A percentile compares a stretch with the other conserved stretches of the same genome.
phyloP scores from a whole-genome alignment of 2,329 filamentous ascomycete species.

The Cyphellophora attinorum region DNA sequence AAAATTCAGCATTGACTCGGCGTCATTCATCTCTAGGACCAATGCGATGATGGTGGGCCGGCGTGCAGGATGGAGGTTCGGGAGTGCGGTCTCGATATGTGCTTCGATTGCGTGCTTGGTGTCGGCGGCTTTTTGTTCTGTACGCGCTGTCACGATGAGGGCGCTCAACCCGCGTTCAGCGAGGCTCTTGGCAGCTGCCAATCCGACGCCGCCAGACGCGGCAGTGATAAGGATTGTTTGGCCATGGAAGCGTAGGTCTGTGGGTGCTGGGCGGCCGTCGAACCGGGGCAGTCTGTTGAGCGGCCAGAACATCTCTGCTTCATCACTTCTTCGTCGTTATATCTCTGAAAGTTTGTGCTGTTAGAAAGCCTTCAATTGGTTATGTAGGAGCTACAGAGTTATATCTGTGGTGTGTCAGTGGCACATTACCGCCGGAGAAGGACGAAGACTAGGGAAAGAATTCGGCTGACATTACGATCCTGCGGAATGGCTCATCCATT shows the following conservation, averaged over 20 bases:
- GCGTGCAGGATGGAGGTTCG: background rate
- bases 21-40: conserved; percentile 37
- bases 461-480: too few species aligned
- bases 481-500: too few species aligned
- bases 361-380: too few species aligned
- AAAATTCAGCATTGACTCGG: conserved; percentile 36
- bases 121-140: conserved; percentile 29
- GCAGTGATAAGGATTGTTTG: conserved; percentile 42
- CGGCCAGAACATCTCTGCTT: background rate
- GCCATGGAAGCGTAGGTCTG: conserved; percentile 30
- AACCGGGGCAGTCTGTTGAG: background rate
- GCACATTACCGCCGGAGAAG: too few species aligned
- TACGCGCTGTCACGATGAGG: conserved; percentile 40
- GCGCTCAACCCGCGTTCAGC: conserved; percentile 30
- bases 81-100: conserved; percentile 2
- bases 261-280: conserved; percentile 19
- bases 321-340: too few species aligned
- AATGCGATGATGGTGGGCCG: conserved; percentile 31
- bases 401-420: too few species aligned
- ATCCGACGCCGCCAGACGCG: conserved; percentile 41
- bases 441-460: too few species aligned
- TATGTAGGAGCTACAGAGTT: too few species aligned
- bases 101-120: conserved; percentile 30
- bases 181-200: conserved; percentile 40
- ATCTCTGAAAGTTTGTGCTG: too few species aligned